Percentiles rank a stretch among this genome's conserved stretches.
Conservation (phyloP, 257 asterid genomes). For the Cinchona pubescens region DNA sequence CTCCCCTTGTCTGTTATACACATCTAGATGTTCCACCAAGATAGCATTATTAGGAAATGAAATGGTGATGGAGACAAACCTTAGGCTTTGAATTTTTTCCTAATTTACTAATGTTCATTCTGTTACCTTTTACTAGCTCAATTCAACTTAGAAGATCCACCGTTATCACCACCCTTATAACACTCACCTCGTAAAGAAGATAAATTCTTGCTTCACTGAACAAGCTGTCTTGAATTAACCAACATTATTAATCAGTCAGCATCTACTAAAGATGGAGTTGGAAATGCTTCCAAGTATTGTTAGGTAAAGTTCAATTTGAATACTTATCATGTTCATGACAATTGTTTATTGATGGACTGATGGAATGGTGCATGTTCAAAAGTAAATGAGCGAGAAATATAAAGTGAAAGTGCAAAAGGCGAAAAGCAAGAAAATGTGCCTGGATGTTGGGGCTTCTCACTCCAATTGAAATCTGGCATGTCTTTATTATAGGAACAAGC, state of each 20-base stretch:
- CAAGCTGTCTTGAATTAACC: not conserved
- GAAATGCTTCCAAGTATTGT: not conserved
- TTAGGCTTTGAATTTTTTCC: not conserved
- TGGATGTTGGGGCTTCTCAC: not conserved
- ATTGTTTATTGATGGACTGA: no score
- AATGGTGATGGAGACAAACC: not conserved
- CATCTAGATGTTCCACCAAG: not conserved
- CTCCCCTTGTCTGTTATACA: no score
- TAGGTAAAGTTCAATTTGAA: not conserved
- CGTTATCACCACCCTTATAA: not conserved
- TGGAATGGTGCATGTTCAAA: not conserved
- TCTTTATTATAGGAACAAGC: not conserved
- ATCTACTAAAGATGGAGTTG: not conserved
- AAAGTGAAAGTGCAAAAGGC: not conserved
- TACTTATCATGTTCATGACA: not conserved
- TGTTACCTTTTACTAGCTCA: not conserved
- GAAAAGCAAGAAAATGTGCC: not conserved
- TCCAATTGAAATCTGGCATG: not conserved
- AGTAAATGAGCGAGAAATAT: not conserved
- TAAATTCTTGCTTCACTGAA: not conserved
- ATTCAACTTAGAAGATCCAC: not conserved
- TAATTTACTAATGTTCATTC: not conserved
- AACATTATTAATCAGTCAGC: not conserved
- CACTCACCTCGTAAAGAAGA: not conserved
- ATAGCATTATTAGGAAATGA: not conserved